Evolutionary conservation across 2,329 filamentous ascomycete genomes (phyloP).

Genomic region (Stemphylium vesicarium): DNA sequence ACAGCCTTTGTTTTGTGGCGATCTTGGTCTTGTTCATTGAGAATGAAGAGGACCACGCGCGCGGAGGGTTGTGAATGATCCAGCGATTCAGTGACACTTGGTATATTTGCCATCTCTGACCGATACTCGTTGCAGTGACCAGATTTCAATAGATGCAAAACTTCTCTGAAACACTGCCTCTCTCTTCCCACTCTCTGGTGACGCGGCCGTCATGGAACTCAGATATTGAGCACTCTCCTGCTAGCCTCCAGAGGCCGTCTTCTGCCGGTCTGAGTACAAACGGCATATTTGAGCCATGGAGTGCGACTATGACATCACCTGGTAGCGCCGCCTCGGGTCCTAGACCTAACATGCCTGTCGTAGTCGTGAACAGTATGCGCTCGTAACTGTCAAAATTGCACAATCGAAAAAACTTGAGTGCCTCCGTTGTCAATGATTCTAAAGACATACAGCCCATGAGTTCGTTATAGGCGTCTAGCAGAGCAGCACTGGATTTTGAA

Average conservation of each 20-base stretch:
- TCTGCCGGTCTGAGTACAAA: neutral
- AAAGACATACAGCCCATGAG: no score
- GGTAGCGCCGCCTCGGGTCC: neutral
- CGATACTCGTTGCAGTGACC: no score
- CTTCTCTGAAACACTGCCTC: neutral
- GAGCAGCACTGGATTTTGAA: no score
- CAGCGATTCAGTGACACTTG: no score
- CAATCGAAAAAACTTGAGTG: no score
- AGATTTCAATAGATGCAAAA: neutral
- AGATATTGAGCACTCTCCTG: conserved; percentile 8
- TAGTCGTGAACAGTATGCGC: neutral
- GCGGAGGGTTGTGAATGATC: no score
- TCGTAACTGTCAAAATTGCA: neutral
- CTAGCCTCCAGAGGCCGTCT: neutral
- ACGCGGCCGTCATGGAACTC: neutral
- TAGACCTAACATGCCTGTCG: neutral
- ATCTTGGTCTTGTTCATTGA: no score
- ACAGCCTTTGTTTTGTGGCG: no score
- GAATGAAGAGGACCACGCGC: no score
- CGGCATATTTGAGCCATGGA: neutral
- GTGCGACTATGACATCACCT: neutral
- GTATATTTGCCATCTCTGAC: no score
- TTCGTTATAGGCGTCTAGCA: no score
- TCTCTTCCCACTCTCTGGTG: neutral
- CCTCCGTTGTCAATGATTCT: no score